These are phyloP conservation scores for Solanum gracilifrons DNA, from an alignment of 257 asterid genomes.

Conservation along the genomic window DNA sequence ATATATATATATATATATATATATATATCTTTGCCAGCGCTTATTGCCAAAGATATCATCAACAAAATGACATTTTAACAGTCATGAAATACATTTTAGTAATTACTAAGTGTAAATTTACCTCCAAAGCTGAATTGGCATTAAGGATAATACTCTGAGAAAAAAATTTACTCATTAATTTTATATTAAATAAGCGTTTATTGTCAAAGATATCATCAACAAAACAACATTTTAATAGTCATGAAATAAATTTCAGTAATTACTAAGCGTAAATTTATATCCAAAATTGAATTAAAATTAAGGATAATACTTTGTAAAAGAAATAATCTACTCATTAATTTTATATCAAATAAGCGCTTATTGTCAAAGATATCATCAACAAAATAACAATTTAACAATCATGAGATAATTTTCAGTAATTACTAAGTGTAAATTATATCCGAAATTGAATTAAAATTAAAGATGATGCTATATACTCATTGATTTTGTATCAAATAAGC, in stretches of 20 bases:
- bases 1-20: too few species aligned
- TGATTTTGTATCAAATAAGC: neutral
- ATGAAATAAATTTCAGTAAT: neutral
- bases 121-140: neutral
- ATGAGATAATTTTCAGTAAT: accelerated
- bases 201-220: neutral
- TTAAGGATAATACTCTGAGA: neutral
- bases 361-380: neutral
- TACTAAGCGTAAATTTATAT: neutral
- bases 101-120: neutral
- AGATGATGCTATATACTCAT: neutral
- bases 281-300: too few species aligned
- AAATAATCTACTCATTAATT: neutral
- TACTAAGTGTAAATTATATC: too few species aligned
- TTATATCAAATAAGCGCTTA: too few species aligned
- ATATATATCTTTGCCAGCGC: too few species aligned
- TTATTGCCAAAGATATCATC: neutral
- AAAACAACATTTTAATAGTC: neutral
- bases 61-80: neutral
- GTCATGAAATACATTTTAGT: neutral
- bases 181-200: neutral
- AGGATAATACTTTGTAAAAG: neutral
- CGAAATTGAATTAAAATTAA: too few species aligned
- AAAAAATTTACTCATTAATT: neutral
- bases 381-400: too few species aligned